phyloP scores from a whole-genome alignment of 169 alveolate species.

The Theileria equi region DNA sequence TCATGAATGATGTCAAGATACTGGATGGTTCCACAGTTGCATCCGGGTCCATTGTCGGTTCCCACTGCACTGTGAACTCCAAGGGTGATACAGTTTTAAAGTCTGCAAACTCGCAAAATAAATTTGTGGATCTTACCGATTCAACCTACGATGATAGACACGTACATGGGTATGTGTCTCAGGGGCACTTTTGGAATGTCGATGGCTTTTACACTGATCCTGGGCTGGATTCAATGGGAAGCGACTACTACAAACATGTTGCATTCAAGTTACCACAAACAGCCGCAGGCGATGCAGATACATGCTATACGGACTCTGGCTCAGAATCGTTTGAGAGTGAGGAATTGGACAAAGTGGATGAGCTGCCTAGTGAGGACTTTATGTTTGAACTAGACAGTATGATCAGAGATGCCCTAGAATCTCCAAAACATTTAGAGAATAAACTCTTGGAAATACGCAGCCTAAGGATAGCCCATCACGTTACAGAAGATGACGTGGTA shows the following conservation, averaged over 20 bases:
- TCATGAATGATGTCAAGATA: slow-evolving; percentile 43
- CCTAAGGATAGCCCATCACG: slow-evolving; percentile 45
- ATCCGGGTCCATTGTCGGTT: slow-evolving; percentile 43
- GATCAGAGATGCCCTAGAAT: slow-evolving; percentile 23
- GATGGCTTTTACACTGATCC: neutral
- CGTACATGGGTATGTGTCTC: neutral
- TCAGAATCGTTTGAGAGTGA: neutral
- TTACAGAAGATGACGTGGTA: slow-evolving; percentile 34
- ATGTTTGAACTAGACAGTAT: slow-evolving; percentile 18
- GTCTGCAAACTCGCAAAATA: neutral
- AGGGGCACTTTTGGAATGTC: neutral
- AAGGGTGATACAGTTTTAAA: neutral
- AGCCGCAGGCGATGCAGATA: neutral
- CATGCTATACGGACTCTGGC: neutral
- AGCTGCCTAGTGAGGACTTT: slow-evolving; percentile 6
- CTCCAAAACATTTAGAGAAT: slow-evolving; percentile 27
- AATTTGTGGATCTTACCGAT: slow-evolving; percentile 3
- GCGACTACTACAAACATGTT: neutral
- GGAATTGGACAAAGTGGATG: neutral
- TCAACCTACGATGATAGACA: neutral
- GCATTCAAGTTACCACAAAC: neutral
- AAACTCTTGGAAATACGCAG: slow-evolving; percentile 48
- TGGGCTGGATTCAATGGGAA: neutral
- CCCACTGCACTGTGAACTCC: neutral
- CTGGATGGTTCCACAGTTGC: slow-evolving; percentile 19